Conservation (phyloP, 352 stramenopile species). For the Achlya hypogyna region DNA sequence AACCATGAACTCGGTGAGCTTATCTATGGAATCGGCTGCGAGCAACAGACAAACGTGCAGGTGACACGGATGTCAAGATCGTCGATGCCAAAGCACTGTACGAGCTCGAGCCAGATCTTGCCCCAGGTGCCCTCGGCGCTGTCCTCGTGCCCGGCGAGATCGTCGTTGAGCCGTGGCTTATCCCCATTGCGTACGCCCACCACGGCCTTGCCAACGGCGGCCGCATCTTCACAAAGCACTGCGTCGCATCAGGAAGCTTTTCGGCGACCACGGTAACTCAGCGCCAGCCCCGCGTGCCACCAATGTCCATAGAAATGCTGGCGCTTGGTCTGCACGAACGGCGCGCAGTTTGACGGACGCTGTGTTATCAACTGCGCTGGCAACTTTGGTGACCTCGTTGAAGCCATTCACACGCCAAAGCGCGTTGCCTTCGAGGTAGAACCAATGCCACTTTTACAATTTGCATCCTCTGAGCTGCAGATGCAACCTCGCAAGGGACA, state of each 20-base stretch:
- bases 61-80: slow-evolving; percentile 34
- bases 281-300: background rate
- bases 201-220: slow-evolving; percentile 39
- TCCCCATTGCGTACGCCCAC: slow-evolving; percentile 37
- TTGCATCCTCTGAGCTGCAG: slow-evolving; percentile 7
- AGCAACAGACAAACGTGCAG: slow-evolving; percentile 18
- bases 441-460: background rate
- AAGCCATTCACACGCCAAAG: slow-evolving; percentile 18
- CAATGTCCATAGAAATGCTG: background rate
- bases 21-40: background rate
- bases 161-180: slow-evolving; percentile 55
- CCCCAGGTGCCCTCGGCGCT: slow-evolving; percentile 25
- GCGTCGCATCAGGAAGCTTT: slow-evolving; percentile 7
- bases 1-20: slow-evolving; percentile 12
- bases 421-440: slow-evolving; percentile 21
- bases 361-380: slow-evolving; percentile 44
- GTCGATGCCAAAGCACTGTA: slow-evolving; percentile 25
- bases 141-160: slow-evolving; percentile 52
- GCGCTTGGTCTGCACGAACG: slow-evolving; percentile 20
- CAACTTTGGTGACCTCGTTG: slow-evolving; percentile 33
- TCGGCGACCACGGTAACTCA: background rate
- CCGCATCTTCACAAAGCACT: slow-evolving; percentile 24
- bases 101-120: slow-evolving; percentile 34
- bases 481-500: slow-evolving; percentile 38
- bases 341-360: slow-evolving; percentile 22